Evolutionary conservation across 2,329 filamentous ascomycete genomes (phyloP), one percentile per base, ranked within the genome.

Genomic region (Thielaviopsis euricoi): DNA sequence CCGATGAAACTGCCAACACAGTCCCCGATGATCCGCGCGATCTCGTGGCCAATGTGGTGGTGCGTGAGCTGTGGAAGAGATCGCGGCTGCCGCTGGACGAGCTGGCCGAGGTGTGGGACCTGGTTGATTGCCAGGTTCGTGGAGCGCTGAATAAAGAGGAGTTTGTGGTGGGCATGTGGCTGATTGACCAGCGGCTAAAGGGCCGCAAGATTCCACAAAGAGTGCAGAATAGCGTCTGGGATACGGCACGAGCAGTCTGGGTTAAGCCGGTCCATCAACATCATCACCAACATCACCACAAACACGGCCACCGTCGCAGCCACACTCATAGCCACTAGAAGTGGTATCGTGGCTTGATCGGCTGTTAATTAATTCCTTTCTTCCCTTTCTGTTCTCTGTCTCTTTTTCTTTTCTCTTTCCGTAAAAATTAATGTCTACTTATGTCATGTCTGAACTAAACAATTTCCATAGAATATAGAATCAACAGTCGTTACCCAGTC

Each of bases 91-190:
- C 85, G 0, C 68, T 68, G 0, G 79, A 86, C 65, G 83, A 86
- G 64, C 74, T 93, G 37, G 82, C 82, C 50, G 83, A 87, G 69
- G 82, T 90, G 1, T 93, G 86, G 83, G 81, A 84, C 49, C 72
- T 91, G 19, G 87, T 91, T 12, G 85, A 86, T 65, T 71, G 75
- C 1, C 69, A 72, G 6, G 67, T 70, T 1, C 66, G 70, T 15
- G 84, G 84, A 1, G 72, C 77, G 63, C 70, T 93, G 57, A 73
- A 71, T 58, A 79, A 80, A 64, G 77, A 83, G 58, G 85, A 89
- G 71, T 93, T 93, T 67, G 85, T 93, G 0, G 86, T 91, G 1
- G 87, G 87, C 10, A 76, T 88, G 72, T 93, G 87, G 86, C 71
- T 93, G 53, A 79, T 93, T 40, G 87, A 93, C 67, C 86, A 90